A percentile compares a stretch with the other conserved stretches of the same genome.
Conservation (phyloP, 768 basidiomycete genomes). For the Suillus subluteus region DNA sequence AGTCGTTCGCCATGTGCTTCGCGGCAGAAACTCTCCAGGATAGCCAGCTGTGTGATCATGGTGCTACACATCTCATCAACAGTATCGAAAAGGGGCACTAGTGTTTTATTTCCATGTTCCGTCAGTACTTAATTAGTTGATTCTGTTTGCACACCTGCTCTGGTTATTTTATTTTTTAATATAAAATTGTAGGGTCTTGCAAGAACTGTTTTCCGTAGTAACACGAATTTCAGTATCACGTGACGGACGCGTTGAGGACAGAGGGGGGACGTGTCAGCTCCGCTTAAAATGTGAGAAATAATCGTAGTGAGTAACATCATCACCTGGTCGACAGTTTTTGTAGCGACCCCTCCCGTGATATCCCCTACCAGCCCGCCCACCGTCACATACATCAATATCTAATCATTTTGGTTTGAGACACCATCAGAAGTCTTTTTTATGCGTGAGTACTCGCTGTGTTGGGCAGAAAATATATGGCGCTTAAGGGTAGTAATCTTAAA, state of each 20-base stretch:
- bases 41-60: not conserved
- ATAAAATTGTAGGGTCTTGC: not conserved
- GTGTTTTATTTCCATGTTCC: not conserved
- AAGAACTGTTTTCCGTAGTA: not conserved
- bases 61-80: not conserved
- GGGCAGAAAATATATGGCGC: not conserved
- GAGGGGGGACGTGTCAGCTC: slow-evolving; percentile 41
- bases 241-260: slow-evolving; percentile 41
- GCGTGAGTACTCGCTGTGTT: slow-evolving; percentile 12
- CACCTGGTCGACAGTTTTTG: slow-evolving; percentile 18
- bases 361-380: slow-evolving; percentile 20
- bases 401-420: slow-evolving; percentile 2
- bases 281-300: slow-evolving; percentile 44
- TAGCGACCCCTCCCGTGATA: slow-evolving; percentile 29
- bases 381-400: slow-evolving; percentile 8
- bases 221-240: slow-evolving; percentile 32
- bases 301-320: slow-evolving; percentile 17
- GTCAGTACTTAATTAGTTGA: not conserved
- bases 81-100: not conserved
- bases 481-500: not conserved
- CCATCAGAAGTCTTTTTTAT: slow-evolving; percentile 10
- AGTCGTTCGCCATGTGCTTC: not conserved
- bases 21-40: not conserved
- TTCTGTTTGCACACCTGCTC: not conserved
- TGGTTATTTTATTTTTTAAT: not conserved